These are phyloP conservation scores for Sordariomycetes sp. DNA, from an alignment of 2,329 filamentous ascomycete genomes.

Conservation along the genomic window DNA sequence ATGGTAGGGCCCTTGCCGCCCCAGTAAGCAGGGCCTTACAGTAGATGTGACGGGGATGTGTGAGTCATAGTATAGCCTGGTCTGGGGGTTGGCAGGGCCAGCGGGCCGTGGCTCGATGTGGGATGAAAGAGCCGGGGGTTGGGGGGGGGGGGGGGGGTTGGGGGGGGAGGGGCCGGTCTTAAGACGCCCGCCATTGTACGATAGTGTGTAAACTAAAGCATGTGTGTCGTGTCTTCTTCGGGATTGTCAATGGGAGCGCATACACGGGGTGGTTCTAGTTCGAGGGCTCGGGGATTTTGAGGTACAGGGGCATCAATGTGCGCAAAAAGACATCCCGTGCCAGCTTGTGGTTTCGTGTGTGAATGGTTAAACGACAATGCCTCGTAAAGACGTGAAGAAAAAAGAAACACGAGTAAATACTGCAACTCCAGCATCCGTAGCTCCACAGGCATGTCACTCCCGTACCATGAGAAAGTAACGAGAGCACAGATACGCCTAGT, in stretches of 20 bases:
- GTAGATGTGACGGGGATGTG: background rate
- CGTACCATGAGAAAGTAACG: too few species aligned
- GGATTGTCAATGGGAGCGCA: background rate
- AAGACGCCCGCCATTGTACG: background rate
- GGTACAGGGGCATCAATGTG: too few species aligned
- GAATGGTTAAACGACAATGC: too few species aligned
- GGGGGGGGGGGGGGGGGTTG: too few species aligned
- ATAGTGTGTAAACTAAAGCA: background rate
- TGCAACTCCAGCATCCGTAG: too few species aligned
- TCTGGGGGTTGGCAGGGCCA: background rate
- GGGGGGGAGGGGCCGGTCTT: too few species aligned
- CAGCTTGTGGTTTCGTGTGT: too few species aligned
- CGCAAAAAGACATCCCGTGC: too few species aligned
- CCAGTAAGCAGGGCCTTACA: background rate
- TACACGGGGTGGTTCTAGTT: background rate
- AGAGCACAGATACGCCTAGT: too few species aligned
- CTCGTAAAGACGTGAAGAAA: too few species aligned
- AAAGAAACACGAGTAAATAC: too few species aligned
- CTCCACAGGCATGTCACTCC: too few species aligned
- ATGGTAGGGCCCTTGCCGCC: slow-evolving; percentile 29
- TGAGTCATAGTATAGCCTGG: background rate
- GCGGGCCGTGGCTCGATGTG: background rate
- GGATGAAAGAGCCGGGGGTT: background rate
- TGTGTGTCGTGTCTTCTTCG: background rate
- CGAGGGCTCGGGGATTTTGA: background rate